phyloP scores from a whole-genome alignment of 495 filamentous ascomycete species.

The Geoglossum glabrum region DNA sequence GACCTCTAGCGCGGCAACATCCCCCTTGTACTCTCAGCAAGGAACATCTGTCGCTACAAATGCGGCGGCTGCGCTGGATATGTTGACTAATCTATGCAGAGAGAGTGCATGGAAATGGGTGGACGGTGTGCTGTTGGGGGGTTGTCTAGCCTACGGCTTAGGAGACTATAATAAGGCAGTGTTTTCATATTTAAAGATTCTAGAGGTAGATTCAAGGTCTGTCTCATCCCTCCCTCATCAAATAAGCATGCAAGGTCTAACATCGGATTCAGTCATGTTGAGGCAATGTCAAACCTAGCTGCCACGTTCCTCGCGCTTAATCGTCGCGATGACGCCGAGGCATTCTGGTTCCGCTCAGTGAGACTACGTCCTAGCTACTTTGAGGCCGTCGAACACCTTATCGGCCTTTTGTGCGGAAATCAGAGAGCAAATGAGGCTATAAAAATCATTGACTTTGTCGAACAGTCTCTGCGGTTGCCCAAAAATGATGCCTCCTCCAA shows the following conservation, averaged over 20 bases:
- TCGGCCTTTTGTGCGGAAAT: conserved; percentile 66
- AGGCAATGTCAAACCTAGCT: conserved; percentile 85
- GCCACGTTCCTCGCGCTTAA: conserved; percentile 72
- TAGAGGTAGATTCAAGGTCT: conserved; percentile 61
- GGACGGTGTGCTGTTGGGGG: conserved; percentile 83
- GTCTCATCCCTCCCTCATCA: conserved; percentile 11
- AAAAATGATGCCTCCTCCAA: conserved; percentile 28
- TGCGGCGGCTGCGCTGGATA: conserved; percentile 42
- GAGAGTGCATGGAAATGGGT: conserved; percentile 87
- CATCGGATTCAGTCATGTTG: conserved; percentile 47
- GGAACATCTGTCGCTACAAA: conserved; percentile 6
- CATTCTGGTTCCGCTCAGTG: conserved; percentile 70
- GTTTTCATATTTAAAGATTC: conserved; percentile 74
- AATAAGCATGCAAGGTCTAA: not conserved
- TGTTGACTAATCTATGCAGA: conserved; percentile 61
- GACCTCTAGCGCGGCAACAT: not conserved
- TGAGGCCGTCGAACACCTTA: conserved; percentile 90
- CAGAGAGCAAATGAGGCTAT: conserved; percentile 74
- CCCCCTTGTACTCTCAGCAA: not conserved
- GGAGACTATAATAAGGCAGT: conserved; percentile 71
- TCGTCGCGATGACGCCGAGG: conserved; percentile 63
- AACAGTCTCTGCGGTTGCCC: conserved; percentile 43
- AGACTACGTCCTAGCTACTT: conserved; percentile 75
- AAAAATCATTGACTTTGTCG: conserved; percentile 75
- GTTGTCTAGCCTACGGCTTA: conserved; percentile 83